Base-by-base conservation (phyloP, 2,329 filamentous ascomycete genomes). In the Tympanopsis confertula region DNA sequence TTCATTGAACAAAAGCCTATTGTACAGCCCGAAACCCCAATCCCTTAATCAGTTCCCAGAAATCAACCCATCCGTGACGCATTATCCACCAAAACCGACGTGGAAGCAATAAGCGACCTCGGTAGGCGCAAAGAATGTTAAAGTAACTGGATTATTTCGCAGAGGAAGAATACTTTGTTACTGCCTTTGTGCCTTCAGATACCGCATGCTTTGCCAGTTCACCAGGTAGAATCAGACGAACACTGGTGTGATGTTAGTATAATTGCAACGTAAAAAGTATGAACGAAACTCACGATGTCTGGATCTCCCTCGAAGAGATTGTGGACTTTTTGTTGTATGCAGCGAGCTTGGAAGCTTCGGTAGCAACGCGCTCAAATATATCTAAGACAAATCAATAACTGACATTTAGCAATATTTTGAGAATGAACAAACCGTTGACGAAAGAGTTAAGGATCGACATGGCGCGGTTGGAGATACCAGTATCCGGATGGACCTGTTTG, bases 241-340 rank as follows among this genome's bases (percentile, higher is more conserved):
- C 82, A 82, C 55, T 82, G 74, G 75, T 44, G 20, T 37, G 38
- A 41, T 12, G 24, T n/a, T n/a, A 13, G n/a, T n/a, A n/a, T n/a
- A n/a, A n/a, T n/a, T n/a, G n/a, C n/a, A n/a, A 78, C 71, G 79
- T 76, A 57, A 82, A 82, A 63, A 82, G 79, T 54, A 82, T 74
- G 75, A 44, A 24, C 37, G 38, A 41, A 20, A 68, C 74, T 49
- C 65, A 79, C 66, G 91, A 95, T 54, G 91, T 98, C 78, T 98
- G 91, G 61, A 98, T 98, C 72, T 98, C 91, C 59, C 91, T 84
- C 51, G 91, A 96, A 39, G 89, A 96, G 69, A 98, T 98, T 62
- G 91, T 98, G 37, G 89, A 96, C 78, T 98, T 98, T 84, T 96
- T 98, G 83, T 98, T 98, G 78, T 98, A 98, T 47, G 91, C 91